Conservation (phyloP, 441 rosid genomes). For the Geranium incanum region DNA sequence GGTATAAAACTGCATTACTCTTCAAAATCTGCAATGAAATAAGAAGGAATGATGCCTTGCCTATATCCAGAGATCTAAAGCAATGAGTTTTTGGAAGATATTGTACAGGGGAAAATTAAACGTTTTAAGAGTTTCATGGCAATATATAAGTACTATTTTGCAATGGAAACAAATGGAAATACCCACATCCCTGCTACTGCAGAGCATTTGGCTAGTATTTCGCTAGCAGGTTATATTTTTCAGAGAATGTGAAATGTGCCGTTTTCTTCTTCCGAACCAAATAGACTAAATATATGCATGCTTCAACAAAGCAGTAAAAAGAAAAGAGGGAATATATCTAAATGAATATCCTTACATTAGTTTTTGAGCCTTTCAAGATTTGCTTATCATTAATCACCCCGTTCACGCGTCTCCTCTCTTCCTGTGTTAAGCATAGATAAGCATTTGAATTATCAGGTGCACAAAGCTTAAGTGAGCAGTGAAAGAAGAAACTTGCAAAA, state of each 20-base stretch:
- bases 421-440: slow-evolving; percentile 12
- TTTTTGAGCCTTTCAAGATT: slow-evolving; percentile 12
- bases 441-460: neutral
- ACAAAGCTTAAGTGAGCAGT: neutral
- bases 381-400: slow-evolving; percentile 10
- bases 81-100: neutral
- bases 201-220: neutral
- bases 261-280: neutral
- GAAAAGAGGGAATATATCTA: neutral
- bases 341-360: slow-evolving; percentile 11
- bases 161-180: neutral
- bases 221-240: neutral
- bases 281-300: slow-evolving; percentile 1
- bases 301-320: slow-evolving; percentile 9
- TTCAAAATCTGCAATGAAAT: slow-evolving; percentile 28
- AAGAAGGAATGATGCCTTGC: slow-evolving; percentile 1
- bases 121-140: neutral
- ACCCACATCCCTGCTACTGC: neutral
- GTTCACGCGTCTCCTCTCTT: slow-evolving; percentile 19
- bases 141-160: neutral
- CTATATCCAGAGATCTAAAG: neutral
- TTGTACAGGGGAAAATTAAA: neutral
- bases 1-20: slow-evolving; percentile 19
- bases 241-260: neutral
- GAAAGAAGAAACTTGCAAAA: neutral